These are phyloP conservation scores for Theileria parva DNA, from an alignment of 169 alveolate species.

Conservation along the genomic window DNA sequence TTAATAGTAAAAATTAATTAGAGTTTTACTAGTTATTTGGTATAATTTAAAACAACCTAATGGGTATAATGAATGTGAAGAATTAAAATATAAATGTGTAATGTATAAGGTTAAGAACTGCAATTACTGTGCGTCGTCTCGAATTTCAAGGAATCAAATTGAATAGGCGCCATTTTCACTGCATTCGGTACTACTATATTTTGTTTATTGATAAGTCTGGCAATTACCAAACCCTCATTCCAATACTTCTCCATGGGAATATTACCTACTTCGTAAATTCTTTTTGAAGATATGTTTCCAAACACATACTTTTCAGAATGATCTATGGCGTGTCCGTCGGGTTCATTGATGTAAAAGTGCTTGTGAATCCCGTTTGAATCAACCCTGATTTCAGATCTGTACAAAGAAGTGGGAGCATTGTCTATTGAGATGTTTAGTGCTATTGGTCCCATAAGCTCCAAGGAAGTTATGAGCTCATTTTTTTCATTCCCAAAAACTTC, in stretches of 20 bases:
- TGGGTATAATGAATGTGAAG: not conserved
- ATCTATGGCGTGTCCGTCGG: not conserved
- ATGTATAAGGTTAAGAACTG: not conserved
- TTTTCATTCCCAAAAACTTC: not conserved
- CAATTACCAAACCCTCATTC: not conserved
- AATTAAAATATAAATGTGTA: too few species aligned
- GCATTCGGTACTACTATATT: not conserved
- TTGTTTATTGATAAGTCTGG: not conserved
- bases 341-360: not conserved
- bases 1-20: not conserved
- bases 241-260: not conserved
- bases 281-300: not conserved
- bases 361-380: not conserved
- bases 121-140: not conserved
- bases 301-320: not conserved
- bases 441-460: not conserved
- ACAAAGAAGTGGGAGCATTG: not conserved
- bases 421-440: not conserved
- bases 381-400: not conserved
- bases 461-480: not conserved
- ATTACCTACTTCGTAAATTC: conserved; percentile 8
- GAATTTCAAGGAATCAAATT: not conserved
- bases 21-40: not conserved
- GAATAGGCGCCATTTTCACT: not conserved
- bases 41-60: not conserved